Conservation (phyloP, 345 rosid species). For the Balakata baccata region DNA sequence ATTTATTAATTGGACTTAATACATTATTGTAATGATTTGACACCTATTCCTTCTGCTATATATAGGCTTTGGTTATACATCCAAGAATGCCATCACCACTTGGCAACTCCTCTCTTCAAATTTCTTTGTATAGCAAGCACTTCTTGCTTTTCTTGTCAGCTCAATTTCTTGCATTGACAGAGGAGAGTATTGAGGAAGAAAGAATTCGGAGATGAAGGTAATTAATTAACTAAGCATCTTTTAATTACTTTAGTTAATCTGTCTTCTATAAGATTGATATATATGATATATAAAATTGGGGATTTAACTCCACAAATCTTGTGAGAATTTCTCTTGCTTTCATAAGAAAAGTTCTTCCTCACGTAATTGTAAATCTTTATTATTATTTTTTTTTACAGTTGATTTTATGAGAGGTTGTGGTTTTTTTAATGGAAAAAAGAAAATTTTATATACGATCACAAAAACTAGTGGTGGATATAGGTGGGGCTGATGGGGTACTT, state of each 20-base stretch:
- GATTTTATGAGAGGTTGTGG: not conserved
- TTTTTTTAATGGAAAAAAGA: too few species aligned
- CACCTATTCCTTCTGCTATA: slow-evolving; percentile 19
- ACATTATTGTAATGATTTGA: slow-evolving; percentile 1
- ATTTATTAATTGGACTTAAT: not conserved
- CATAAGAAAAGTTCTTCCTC: not conserved
- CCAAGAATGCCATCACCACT: slow-evolving; percentile 13
- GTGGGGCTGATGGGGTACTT: too few species aligned
- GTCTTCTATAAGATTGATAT: not conserved
- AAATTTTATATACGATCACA: too few species aligned
- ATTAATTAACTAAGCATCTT: not conserved
- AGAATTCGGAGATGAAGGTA: slow-evolving; percentile 13
- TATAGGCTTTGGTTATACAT: slow-evolving; percentile 16
- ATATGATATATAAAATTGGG: not conserved
- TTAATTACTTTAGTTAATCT: not conserved
- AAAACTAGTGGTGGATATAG: too few species aligned
- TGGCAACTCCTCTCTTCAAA: not conserved
- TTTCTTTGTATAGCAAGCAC: not conserved
- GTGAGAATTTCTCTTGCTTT: not conserved
- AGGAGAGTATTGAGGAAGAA: not conserved
- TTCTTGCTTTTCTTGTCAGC: not conserved
- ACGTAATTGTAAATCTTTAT: not conserved
- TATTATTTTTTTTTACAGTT: too few species aligned
- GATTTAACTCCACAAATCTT: not conserved
- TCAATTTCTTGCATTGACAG: slow-evolving; percentile 7